Evolutionary conservation across 2,329 filamentous ascomycete species (phyloP), one percentile per base, ranked within the genome.

Genomic region (Falciphora oryzae): DNA sequence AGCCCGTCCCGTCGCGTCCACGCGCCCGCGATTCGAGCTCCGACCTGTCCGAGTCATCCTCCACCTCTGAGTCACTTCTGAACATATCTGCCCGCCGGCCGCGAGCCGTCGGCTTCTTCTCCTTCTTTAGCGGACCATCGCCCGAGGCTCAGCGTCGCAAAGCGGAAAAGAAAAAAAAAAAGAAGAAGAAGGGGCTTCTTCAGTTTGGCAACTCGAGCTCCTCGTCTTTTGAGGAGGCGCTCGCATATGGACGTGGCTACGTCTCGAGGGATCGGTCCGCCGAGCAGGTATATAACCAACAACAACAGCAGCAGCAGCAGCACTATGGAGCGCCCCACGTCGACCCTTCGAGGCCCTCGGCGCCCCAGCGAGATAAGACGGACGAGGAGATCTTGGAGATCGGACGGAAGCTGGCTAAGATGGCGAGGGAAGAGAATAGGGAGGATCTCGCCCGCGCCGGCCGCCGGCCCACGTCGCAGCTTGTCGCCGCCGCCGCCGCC

Each of bases 301-400:
- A 28, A 56, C 64, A 62, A 18, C 59, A 68, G 59, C 67, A 65
- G 31, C 63, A 66, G 32, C 64, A 66, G 28, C 66, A 69, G 32
- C 68, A 70, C 32, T 64, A 61, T n/a, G 64, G 53, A 29, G 27
- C 56, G 14, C 56, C 62, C 14, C 57, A 28, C 63, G 58, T 25
- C 44, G 22, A 57, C 27, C 59, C 61, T 53, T 62, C 66, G 18
- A 61, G 27, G 58, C 28, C 61, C 61, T 65, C 62, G 50, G 50
- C 32, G 16, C 63, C 58, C 61, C 65, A 71, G 61, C 72, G 76
- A 44, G 75, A 74, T 64, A 79, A 80, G 69, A 81, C 82, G 1
- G 83, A 86, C 66, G 83, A 85, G 66, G 84, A 87, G 73, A 86
- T 87, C 38, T 71, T 84, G 64, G 79, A 80, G 65, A 77, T 87